Evolutionary conservation across 768 basidiomycete species (phyloP).

Genomic region (Tricholoma matsutake): DNA sequence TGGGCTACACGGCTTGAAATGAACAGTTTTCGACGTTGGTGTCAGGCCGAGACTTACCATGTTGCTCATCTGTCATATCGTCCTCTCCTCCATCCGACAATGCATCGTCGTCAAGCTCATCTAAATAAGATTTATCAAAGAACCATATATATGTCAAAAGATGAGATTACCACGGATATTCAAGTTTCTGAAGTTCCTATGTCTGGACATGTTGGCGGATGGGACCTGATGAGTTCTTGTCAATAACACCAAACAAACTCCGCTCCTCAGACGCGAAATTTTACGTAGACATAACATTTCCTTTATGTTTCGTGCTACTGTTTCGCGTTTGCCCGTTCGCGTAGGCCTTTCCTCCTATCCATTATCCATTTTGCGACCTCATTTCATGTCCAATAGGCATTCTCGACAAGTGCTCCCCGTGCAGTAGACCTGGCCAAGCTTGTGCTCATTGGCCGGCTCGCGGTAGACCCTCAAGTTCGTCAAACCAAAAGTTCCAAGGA

Average conservation of each 20-base stretch:
- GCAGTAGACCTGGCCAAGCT: conserved; percentile 70
- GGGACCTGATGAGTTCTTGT: neutral
- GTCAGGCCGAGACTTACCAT: conserved; percentile 51
- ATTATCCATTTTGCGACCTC: neutral
- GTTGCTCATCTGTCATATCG: conserved; percentile 79
- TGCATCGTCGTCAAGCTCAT: conserved; percentile 82
- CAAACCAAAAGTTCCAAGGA: conserved; percentile 72
- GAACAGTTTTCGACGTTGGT: conserved; percentile 2
- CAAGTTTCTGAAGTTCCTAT: conserved; percentile 84
- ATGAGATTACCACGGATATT: conserved; percentile 60
- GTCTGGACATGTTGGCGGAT: conserved; percentile 71
- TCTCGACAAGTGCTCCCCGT: conserved; percentile 57
- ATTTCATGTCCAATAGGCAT: conserved; percentile 42
- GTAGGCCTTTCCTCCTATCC: conserved; percentile 34
- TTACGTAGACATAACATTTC: neutral
- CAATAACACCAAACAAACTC: conserved; percentile 11
- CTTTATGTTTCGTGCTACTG: conserved; percentile 39
- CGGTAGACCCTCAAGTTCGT: conserved; percentile 67
- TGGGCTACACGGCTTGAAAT: conserved; percentile 39
- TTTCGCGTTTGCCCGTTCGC: conserved; percentile 41
- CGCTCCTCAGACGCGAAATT: neutral
- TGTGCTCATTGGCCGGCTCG: conserved; percentile 71
- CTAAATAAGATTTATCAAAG: conserved; percentile 35
- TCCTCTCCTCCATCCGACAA: conserved; percentile 77
- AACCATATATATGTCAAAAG: neutral